Evolutionary conservation across 1,139 yeast genomes (phyloP), one percentile per base, ranked within the genome.

Genomic region (Candida neerlandica): DNA sequence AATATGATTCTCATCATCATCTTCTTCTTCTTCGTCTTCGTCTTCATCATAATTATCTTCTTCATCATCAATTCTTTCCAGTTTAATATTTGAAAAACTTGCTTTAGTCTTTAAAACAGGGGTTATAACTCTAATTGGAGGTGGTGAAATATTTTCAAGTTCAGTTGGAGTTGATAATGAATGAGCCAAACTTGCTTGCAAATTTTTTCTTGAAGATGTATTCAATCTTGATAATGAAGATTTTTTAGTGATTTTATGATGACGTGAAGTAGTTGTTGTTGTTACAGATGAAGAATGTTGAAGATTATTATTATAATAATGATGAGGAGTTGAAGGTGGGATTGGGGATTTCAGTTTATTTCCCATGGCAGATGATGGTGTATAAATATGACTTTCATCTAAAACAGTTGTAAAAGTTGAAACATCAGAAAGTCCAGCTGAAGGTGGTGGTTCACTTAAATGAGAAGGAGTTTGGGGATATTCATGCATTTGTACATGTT

Each of bases 201-300:
- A 40, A 37, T 49, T 49, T 27, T 44, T 43, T 23, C 43, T 43
- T 16, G 51, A 51, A 14, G 44, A 23, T 11, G 53, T 56, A 37
- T 57, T 59, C 44, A 64, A 47, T 21, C 64, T 56, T 33, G 56
- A 56, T 41, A 62, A 51, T 14, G 66, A 62, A 2, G 65, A 60
- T 41, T 60, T 63, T 43, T 65, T 65, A 18, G 55, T 43, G 18
- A 65, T 51, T 44, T 60, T 63, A 45, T 57, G 55, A 45, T 57
- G 55, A 38, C 35, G 46, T 45, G 29, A 26, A 12, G 23, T 18
- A 16, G 51, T 45, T 16, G 47, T n/a, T n/a, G n/a, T n/a, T n/a
- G n/a, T n/a, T n/a, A n/a, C 19, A 41, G 62, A 58, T 5, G 59
- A 51, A 26, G 45, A 21, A 38, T 6, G 26, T 10, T 53, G 49